Evolutionary conservation across 306 rosid species (phyloP).

Genomic region (Boehmeria nivea): DNA sequence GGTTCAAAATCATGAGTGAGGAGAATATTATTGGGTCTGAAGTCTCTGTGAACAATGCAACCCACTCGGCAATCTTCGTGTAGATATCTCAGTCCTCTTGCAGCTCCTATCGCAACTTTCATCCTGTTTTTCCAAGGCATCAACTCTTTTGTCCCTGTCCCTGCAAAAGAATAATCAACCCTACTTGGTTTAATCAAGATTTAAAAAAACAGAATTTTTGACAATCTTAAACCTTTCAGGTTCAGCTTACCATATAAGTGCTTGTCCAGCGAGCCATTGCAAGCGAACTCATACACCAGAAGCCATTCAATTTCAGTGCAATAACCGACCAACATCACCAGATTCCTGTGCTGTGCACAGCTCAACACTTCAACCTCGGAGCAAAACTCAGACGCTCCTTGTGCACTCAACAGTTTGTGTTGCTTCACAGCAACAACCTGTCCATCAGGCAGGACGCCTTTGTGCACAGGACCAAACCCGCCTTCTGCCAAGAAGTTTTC

Average conservation of each 20-base stretch:
- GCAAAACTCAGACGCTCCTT: slow-evolving; percentile 18
- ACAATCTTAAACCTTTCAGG: neutral
- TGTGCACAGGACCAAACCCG: slow-evolving; percentile 10
- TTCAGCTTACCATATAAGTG: slow-evolving; percentile 19
- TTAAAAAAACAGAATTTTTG: neutral
- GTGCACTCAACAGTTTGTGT: slow-evolving; percentile 7
- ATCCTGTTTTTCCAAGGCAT: slow-evolving; percentile 22
- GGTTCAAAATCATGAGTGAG: no score
- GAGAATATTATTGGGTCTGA: no score
- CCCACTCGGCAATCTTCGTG: no score
- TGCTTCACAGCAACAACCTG: slow-evolving; percentile 28
- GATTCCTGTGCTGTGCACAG: slow-evolving; percentile 22
- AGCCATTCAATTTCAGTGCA: slow-evolving; percentile 24
- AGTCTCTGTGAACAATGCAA: no score
- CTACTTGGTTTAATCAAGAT: no score
- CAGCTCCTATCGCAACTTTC: no score
- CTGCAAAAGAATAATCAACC: neutral
- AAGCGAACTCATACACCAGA: slow-evolving; percentile 22
- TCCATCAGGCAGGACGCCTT: slow-evolving; percentile 25
- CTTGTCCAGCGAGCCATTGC: slow-evolving; percentile 27
- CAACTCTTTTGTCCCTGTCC: slow-evolving; percentile 3
- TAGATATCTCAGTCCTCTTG: no score
- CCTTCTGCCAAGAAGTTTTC: slow-evolving; percentile 22
- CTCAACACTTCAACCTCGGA: slow-evolving; percentile 23
- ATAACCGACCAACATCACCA: slow-evolving; percentile 24